Evolutionary conservation across 2,329 filamentous ascomycete genomes (phyloP).

Genomic region (Microdochium paspali): DNA sequence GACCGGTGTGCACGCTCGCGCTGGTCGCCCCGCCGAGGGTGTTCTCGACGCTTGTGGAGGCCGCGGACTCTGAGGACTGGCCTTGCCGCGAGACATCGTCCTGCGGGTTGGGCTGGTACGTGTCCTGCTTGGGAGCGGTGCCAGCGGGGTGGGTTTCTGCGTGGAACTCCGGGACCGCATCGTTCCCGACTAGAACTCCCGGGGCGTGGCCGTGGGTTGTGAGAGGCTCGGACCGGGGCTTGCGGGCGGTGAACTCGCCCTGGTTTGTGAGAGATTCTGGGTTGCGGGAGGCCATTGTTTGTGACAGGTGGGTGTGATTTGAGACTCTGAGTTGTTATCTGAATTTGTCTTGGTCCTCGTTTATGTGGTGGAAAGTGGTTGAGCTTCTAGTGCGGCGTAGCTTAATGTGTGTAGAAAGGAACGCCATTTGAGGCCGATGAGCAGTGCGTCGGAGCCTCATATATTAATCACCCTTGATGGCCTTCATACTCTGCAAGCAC

Average conservation of each 20-base stretch:
- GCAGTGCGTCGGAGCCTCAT: too few species aligned
- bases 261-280: constrained; percentile 41
- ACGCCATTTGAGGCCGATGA: too few species aligned
- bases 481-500: too few species aligned
- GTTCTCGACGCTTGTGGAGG: constrained; percentile 21
- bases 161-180: constrained; percentile 52
- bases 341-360: too few species aligned
- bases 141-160: constrained; percentile 52
- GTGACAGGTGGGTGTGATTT: too few species aligned
- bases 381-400: too few species aligned
- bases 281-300: constrained; percentile 23
- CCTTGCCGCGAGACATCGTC: too few species aligned
- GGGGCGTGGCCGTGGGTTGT: constrained; percentile 50
- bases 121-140: constrained; percentile 43
- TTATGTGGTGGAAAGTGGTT: too few species aligned
- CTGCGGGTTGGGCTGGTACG: constrained; percentile 19
- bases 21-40: constrained; percentile 34
- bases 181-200: constrained; percentile 50
- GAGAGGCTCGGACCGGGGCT: constrained; percentile 41
- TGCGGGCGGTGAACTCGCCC: constrained; percentile 44
- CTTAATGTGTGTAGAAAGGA: too few species aligned
- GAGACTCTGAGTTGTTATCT: too few species aligned
- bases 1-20: constrained; percentile 29
- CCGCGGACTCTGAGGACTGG: not conserved
- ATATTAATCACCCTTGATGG: too few species aligned